These are phyloP conservation scores for Ogataea minuta DNA, from an alignment of 805 yeast genomes.

Conservation along the genomic window DNA sequence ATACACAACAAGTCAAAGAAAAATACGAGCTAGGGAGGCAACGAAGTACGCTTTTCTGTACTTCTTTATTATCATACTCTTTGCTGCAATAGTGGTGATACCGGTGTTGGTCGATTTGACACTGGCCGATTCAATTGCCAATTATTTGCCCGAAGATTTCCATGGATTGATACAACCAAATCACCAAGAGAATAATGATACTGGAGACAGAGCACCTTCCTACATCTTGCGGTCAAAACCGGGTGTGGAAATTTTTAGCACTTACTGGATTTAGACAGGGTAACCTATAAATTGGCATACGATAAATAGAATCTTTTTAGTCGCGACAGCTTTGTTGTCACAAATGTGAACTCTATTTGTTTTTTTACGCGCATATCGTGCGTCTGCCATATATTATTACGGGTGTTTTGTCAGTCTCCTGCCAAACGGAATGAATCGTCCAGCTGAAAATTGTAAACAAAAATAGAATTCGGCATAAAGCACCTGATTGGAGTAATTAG, in stretches of 20 bases:
- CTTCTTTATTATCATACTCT: slow-evolving; percentile 38
- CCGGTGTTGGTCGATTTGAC: slow-evolving; percentile 43
- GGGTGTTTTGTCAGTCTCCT: slow-evolving; percentile 1
- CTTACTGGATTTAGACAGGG: slow-evolving; percentile 27
- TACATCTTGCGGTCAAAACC: slow-evolving; percentile 37
- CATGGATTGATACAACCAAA: slow-evolving; percentile 56
- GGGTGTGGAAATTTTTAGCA: slow-evolving; percentile 19
- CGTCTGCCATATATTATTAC: slow-evolving; percentile 2
- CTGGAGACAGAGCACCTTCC: slow-evolving; percentile 55
- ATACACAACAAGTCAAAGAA: slow-evolving; percentile 38
- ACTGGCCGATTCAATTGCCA: slow-evolving; percentile 15
- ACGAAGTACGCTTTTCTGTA: slow-evolving; percentile 47
- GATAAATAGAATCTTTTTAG: background rate
- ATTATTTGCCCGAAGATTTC: slow-evolving; percentile 21
- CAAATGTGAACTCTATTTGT: background rate
- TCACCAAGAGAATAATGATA: slow-evolving; percentile 61
- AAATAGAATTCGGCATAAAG: slow-evolving; percentile 2
- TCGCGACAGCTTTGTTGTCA: slow-evolving; percentile 3
- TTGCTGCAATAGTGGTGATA: slow-evolving; percentile 41
- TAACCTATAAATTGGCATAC: background rate
- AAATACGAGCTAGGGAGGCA: slow-evolving; percentile 41
- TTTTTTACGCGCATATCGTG: slow-evolving; percentile 2
- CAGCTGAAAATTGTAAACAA: slow-evolving; percentile 6
- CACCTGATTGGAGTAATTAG: background rate
- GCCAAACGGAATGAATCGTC: background rate